Conservation (phyloP, 345 rosid species). For the Eucalyptus sideroxylon region DNA sequence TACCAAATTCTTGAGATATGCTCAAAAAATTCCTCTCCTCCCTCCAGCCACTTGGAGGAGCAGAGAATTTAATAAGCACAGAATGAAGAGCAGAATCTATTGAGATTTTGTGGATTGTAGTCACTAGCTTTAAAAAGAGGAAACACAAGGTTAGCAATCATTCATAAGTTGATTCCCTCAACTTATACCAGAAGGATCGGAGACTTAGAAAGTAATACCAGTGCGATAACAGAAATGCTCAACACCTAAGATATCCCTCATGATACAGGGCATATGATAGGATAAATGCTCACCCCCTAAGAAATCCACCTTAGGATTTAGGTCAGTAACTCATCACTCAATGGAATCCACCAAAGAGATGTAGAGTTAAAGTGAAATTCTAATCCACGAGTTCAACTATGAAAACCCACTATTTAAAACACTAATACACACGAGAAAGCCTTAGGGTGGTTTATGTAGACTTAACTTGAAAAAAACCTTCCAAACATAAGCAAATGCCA, state of each 20-base stretch:
- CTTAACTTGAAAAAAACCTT: neutral
- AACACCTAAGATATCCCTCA: neutral
- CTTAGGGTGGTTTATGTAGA: neutral
- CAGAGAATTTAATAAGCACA: neutral
- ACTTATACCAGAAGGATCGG: neutral
- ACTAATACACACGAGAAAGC: neutral
- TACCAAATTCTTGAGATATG: neutral
- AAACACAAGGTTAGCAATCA: neutral
- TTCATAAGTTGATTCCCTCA: neutral
- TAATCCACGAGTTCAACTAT: neutral
- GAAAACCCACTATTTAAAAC: neutral
- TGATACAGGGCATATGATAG: neutral
- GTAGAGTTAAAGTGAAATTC: neutral
- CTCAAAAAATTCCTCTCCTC: neutral
- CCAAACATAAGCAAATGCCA: neutral
- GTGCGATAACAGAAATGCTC: neutral
- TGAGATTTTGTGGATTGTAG: neutral
- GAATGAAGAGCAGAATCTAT: neutral
- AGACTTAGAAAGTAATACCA: neutral
- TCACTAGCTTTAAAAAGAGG: neutral
- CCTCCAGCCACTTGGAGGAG: neutral
- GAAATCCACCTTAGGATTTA: neutral
- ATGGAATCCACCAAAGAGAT: neutral
- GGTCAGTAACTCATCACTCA: neutral
- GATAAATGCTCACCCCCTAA: neutral